These are phyloP conservation scores for Neoarthrinium moseri DNA, from an alignment of 2,329 filamentous ascomycete genomes.

Conservation along the genomic window DNA sequence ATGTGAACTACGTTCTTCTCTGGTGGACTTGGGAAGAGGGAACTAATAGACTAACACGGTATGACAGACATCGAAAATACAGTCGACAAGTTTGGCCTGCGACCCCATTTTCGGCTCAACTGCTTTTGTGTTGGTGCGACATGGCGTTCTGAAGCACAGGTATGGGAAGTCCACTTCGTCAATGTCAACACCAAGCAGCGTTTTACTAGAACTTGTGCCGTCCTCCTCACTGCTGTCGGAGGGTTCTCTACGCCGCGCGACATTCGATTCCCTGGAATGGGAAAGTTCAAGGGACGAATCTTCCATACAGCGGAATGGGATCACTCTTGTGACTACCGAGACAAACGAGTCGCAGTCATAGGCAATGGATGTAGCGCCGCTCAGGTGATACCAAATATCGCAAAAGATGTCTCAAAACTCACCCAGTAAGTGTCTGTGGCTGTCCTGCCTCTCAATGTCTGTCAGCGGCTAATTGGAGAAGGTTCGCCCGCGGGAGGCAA, in stretches of 20 bases:
- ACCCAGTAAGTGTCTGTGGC: too few relatives aligned
- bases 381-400: conserved; percentile 34
- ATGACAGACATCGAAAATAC: conserved; percentile 12
- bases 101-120: conserved; percentile 10
- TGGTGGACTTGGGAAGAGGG: too few relatives aligned
- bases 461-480: conserved; percentile 20
- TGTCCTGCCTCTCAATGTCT: too few relatives aligned
- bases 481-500: conserved; percentile 24
- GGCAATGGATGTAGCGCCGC: conserved; percentile 34
- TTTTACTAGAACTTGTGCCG: conserved; percentile 14
- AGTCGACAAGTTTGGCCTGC: conserved; percentile 14
- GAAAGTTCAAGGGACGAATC: conserved; percentile 31
- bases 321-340: conserved; percentile 20
- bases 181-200: conserved; percentile 11
- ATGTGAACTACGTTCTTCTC: not conserved
- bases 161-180: conserved; percentile 12
- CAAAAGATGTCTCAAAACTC: too few relatives aligned
- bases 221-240: conserved; percentile 28
- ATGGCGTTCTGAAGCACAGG: conserved; percentile 20
- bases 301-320: conserved; percentile 35
- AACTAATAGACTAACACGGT: not conserved
- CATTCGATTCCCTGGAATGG: conserved; percentile 24
- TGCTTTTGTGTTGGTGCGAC: conserved; percentile 15
- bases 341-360: conserved; percentile 34
- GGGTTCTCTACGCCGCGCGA: conserved; percentile 22